Conservation (phyloP, 345 rosid species). For the Citrus glauca region DNA sequence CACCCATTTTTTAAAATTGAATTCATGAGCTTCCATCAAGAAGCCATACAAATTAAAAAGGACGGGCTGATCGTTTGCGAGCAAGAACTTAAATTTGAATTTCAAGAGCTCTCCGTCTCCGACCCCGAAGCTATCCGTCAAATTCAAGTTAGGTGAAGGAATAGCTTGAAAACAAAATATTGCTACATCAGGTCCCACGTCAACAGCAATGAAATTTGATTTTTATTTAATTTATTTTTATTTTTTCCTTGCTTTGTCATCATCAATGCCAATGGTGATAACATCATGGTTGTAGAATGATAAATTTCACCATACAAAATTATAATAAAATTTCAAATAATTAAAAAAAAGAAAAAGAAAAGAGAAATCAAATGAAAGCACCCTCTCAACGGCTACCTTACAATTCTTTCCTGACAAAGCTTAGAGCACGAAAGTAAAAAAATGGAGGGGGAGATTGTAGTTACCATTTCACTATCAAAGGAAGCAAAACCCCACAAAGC, state of each 20-base stretch:
- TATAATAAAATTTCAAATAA: neutral
- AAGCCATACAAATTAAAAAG: no score
- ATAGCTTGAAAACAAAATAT: neutral
- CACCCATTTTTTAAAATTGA: no score
- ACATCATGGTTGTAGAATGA: neutral
- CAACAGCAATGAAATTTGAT: neutral
- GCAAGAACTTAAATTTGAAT: neutral
- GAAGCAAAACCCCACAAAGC: constrained; percentile 17
- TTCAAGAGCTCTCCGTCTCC: neutral
- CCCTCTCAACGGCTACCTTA: constrained; percentile 50
- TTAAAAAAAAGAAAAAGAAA: neutral
- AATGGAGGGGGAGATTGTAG: constrained; percentile 26
- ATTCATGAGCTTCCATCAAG: no score
- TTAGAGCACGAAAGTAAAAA: constrained; percentile 12
- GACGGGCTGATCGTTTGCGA: no score
- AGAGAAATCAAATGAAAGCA: constrained; percentile 40
- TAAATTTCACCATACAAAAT: constrained; percentile 8
- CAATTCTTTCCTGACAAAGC: constrained; percentile 11
- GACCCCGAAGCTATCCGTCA: neutral
- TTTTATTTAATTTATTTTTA: neutral
- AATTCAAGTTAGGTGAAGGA: neutral
- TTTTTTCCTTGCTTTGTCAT: neutral
- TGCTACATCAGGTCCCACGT: constrained; percentile 1
- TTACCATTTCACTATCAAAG: constrained; percentile 33
- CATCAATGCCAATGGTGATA: constrained; percentile 3